These are phyloP conservation scores for Anisodus tanguticus DNA, from an alignment of 257 asterid species.

Conservation along the genomic window DNA sequence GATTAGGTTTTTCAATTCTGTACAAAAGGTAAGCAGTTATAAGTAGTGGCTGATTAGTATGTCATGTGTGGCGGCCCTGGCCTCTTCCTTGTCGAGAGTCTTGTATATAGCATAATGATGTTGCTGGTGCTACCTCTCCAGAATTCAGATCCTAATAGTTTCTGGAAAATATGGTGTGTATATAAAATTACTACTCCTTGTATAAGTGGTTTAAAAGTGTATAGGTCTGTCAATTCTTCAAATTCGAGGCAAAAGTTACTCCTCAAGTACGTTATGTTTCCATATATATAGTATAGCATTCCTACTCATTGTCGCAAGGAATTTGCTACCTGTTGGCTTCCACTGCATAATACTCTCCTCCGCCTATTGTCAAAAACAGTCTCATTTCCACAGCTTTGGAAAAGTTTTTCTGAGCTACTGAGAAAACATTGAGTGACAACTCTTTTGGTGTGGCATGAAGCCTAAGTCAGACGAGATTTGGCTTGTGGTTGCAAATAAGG, in stretches of 20 bases:
- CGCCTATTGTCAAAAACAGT: neutral
- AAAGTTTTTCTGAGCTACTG: neutral
- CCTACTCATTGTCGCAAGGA: neutral
- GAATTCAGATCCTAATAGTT: neutral
- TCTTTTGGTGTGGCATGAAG: neutral
- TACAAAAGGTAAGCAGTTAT: slow-evolving; percentile 37
- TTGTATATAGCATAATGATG: slow-evolving; percentile 19
- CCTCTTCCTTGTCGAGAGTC: slow-evolving; percentile 23
- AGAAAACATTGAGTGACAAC: neutral
- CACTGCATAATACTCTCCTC: neutral
- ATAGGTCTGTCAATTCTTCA: neutral
- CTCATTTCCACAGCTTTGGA: neutral
- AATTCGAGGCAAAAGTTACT: neutral
- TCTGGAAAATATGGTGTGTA: slow-evolving; percentile 5
- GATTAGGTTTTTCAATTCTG: slow-evolving; percentile 69
- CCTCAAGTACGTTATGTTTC: neutral
- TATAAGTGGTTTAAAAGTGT: slow-evolving; percentile 7
- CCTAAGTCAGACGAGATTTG: neutral
- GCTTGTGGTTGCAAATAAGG: too few species aligned
- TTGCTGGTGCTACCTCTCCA: neutral
- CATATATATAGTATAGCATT: neutral
- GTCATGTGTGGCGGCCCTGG: neutral
- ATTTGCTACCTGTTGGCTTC: neutral
- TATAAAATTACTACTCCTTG: neutral
- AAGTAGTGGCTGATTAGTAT: slow-evolving; percentile 18